Evolutionary conservation across 73 alveolate genomes (phyloP).

Genomic region (Diophrys appendiculata): DNA sequence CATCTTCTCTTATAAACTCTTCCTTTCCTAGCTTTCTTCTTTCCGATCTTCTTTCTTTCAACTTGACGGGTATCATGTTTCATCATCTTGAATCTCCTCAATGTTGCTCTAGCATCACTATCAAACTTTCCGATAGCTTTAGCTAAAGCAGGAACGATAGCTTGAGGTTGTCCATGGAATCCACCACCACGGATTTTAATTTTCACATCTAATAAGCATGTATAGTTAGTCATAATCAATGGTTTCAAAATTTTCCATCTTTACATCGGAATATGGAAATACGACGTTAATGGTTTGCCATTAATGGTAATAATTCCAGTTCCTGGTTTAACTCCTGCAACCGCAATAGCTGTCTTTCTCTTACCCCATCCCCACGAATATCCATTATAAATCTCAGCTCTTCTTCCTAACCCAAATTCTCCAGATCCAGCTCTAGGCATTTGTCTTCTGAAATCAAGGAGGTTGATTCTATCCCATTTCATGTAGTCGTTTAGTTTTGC

Average conservation of each 20-base stretch:
- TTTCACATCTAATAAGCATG: conserved; percentile 56
- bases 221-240: conserved; percentile 39
- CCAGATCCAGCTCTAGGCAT: too few relatives aligned
- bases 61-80: conserved; percentile 61
- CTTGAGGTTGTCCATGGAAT: conserved; percentile 54
- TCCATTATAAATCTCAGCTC: conserved; percentile 40
- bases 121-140: conserved; percentile 56
- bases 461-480: conserved; percentile 41
- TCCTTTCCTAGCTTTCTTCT: conserved; percentile 72
- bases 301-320: conserved; percentile 60
- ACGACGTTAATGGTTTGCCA: conserved; percentile 49
- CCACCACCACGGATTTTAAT: conserved; percentile 72
- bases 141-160: conserved; percentile 64
- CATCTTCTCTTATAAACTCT: conserved; percentile 69
- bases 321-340: conserved; percentile 65
- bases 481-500: conserved; percentile 5
- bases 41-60: conserved; percentile 71
- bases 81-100: conserved; percentile 30
- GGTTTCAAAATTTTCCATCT: conserved; percentile 61
- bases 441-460: conserved; percentile 34
- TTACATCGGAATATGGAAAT: conserved; percentile 42
- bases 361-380: conserved; percentile 65
- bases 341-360: conserved; percentile 59
- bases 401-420: conserved; percentile 23
- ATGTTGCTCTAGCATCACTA: conserved; percentile 23